Conservation (phyloP, 495 filamentous ascomycete species). For the Aspergillus sclerotioniger region DNA sequence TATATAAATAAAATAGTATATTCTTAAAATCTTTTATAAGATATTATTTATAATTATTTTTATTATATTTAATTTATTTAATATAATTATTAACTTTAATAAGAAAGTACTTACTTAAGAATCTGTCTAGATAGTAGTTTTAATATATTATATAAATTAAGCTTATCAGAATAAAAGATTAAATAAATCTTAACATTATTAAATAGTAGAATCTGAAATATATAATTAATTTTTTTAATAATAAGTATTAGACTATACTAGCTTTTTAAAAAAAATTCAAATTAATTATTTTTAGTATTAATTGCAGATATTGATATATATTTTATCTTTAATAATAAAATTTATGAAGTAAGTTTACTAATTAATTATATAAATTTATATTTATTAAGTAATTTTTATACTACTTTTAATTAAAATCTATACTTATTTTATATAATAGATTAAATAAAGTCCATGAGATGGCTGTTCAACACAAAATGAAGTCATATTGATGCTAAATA, state of each 20-base stretch:
- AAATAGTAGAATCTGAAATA: not conserved
- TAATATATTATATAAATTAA: not conserved
- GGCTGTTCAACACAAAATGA: too few species aligned
- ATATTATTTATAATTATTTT: not conserved
- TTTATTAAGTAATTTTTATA: not conserved
- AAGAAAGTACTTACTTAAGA: not conserved
- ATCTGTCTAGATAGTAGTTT: not conserved
- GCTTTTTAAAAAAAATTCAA: not conserved
- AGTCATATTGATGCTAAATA: too few species aligned
- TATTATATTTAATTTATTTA: not conserved
- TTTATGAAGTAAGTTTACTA: conserved; percentile 4
- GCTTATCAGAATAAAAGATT: not conserved
- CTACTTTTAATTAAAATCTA: not conserved
- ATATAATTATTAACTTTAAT: not conserved
- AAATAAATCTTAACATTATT: not conserved
- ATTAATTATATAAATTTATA: not conserved
- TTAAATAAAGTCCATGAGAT: too few species aligned
- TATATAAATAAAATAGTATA: not conserved
- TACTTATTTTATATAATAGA: too few species aligned
- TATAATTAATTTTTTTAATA: not conserved
- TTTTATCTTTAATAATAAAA: not conserved
- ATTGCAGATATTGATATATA: too few species aligned
- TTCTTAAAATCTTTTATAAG: not conserved
- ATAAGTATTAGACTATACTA: not conserved
- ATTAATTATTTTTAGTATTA: not conserved